Conservation (phyloP, 768 basidiomycete genomes). For the Imleria badia region DNA sequence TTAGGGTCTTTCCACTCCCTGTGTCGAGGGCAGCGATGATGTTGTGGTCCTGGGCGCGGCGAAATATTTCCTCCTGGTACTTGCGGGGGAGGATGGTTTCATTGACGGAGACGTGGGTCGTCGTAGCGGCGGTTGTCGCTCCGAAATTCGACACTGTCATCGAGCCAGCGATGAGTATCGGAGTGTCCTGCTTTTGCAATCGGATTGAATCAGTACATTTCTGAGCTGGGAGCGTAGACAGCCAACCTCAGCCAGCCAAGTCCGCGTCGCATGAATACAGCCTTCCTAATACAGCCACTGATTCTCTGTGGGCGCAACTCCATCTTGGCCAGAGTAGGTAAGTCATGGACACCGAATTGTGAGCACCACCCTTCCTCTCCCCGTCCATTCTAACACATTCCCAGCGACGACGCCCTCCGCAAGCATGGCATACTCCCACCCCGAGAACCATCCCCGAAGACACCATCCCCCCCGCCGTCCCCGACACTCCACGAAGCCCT, state of each 20-base stretch:
- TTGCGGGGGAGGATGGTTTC: conserved; percentile 46
- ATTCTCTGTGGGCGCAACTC: conserved; percentile 10
- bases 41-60: conserved; percentile 48
- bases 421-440: conserved; percentile 91
- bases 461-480: conserved; percentile 81
- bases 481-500: conserved; percentile 70
- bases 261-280: conserved; percentile 32
- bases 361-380: conserved; percentile 30
- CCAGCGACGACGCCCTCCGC: conserved; percentile 89
- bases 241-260: conserved; percentile 19
- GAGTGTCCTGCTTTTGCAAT: conserved; percentile 12
- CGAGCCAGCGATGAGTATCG: conserved; percentile 17
- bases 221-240: conserved; percentile 3
- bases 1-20: conserved; percentile 61
- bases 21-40: conserved; percentile 61
- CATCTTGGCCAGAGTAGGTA: too few species aligned
- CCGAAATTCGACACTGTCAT: conserved; percentile 26
- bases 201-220: conserved; percentile 24
- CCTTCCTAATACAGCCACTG: conserved; percentile 26
- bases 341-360: conserved; percentile 84
- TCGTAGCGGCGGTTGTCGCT: conserved; percentile 18
- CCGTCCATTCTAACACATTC: neutral
- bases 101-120: conserved; percentile 30
- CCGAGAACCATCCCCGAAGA: conserved; percentile 60
- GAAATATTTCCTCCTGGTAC: conserved; percentile 58